These are phyloP conservation scores for Punica granatum DNA, from an alignment of 345 rosid genomes.

Conservation along the genomic window DNA sequence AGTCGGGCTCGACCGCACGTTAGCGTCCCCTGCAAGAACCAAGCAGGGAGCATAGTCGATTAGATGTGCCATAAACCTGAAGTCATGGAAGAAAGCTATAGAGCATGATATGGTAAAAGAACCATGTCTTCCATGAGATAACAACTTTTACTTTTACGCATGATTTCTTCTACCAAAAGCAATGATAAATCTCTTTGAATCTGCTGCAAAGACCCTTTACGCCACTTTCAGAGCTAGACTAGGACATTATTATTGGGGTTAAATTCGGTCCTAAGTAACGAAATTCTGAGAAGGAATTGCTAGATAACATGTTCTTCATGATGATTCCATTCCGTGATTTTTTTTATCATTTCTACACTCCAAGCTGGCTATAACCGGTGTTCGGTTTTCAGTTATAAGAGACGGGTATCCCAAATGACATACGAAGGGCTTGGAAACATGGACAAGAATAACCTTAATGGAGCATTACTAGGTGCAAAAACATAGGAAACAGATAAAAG, in stretches of 20 bases:
- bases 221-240: neutral
- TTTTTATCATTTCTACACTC: too few relatives aligned
- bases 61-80: neutral
- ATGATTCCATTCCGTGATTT: too few relatives aligned
- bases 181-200: neutral
- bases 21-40: constrained; percentile 45
- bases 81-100: neutral
- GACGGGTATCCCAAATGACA: too few relatives aligned
- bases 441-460: too few relatives aligned
- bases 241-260: neutral
- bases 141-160: neutral
- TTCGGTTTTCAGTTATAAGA: too few relatives aligned
- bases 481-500: neutral
- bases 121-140: neutral
- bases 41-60: neutral
- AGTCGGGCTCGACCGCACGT: constrained; percentile 77
- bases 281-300: neutral
- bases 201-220: neutral
- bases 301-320: neutral
- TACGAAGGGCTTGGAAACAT: neutral
- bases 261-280: neutral
- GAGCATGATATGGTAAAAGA: too few relatives aligned
- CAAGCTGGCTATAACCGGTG: neutral
- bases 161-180: neutral
- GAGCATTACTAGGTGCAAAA: neutral